These are phyloP conservation scores for Neurospora sp. DNA, from an alignment of 495 filamentous ascomycete species.

Conservation along the genomic window DNA sequence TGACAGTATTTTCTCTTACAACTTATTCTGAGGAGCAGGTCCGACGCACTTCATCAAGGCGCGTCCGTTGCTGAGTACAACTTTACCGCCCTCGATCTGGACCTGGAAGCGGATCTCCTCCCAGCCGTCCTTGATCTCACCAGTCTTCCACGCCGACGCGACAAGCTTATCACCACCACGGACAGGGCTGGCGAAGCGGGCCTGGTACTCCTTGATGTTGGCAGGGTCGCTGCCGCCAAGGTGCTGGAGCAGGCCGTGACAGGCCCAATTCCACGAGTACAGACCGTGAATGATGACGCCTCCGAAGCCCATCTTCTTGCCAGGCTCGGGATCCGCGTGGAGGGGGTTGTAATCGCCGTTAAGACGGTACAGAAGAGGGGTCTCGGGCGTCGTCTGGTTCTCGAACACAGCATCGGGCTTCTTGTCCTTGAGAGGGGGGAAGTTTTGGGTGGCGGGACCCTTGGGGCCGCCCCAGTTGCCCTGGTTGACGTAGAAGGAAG, in stretches of 20 bases:
- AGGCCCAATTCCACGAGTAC: constrained; percentile 71
- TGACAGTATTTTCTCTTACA: constrained; percentile 29
- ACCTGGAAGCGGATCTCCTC: constrained; percentile 77
- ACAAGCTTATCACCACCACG: constrained; percentile 63
- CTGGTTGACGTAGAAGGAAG: constrained; percentile 72
- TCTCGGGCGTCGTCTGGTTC: constrained; percentile 56
- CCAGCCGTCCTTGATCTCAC: constrained; percentile 56
- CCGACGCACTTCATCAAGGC: constrained; percentile 59
- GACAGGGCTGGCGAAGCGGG: constrained; percentile 76
- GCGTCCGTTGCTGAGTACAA: constrained; percentile 73
- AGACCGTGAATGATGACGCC: constrained; percentile 84
- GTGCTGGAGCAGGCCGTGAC: constrained; percentile 62
- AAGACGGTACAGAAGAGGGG: constrained; percentile 67
- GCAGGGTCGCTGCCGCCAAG: constrained; percentile 67
- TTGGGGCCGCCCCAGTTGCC: constrained; percentile 89
- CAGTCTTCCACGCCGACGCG: constrained; percentile 54
- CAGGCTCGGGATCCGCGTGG: constrained; percentile 74
- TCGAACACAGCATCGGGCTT: constrained; percentile 65
- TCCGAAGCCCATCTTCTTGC: constrained; percentile 81
- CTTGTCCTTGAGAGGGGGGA: constrained; percentile 59
- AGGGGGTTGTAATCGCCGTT: constrained; percentile 92
- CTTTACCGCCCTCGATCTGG: constrained; percentile 61
- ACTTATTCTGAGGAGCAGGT: constrained; percentile 46
- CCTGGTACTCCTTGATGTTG: constrained; percentile 79
- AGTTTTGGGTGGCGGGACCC: constrained; percentile 66